Percentiles rank a stretch among this genome's conserved stretches.
Conservation (phyloP, 2,329 filamentous ascomycete species). For the Cladosporium sphaerospermum region DNA sequence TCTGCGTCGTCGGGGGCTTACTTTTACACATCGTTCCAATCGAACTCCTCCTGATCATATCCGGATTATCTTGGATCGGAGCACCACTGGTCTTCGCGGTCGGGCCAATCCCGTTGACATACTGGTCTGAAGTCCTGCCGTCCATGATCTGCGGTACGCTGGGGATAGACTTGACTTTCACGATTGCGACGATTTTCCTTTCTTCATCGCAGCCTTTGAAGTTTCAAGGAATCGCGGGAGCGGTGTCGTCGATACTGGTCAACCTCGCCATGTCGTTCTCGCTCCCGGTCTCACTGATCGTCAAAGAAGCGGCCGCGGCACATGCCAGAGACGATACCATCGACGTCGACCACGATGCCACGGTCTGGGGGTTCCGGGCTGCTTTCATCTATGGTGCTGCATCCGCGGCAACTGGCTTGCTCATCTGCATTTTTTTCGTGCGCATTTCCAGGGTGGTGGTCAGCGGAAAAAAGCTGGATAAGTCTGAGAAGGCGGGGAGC, state of each 20-base stretch:
- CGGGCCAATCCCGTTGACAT: conserved; percentile 25
- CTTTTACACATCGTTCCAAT: conserved; percentile 28
- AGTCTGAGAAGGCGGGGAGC: conserved; percentile 5
- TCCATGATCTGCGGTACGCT: conserved; percentile 33
- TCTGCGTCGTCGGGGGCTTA: conserved; percentile 26
- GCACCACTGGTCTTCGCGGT: conserved; percentile 31
- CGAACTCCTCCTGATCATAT: conserved; percentile 26
- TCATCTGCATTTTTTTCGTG: conserved; percentile 25
- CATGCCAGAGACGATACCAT: background rate
- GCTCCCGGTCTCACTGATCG: conserved; percentile 30
- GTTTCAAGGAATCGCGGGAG: conserved; percentile 31
- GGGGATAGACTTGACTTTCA: conserved; percentile 33
- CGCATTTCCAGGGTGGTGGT: conserved; percentile 22
- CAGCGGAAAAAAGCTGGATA: conserved; percentile 17
- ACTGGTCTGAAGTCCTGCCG: conserved; percentile 32
- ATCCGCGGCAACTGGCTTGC: conserved; percentile 24
- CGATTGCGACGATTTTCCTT: conserved; percentile 29
- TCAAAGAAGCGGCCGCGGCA: conserved; percentile 2
- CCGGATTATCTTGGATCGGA: conserved; percentile 30
- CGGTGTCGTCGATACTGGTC: conserved; percentile 30
- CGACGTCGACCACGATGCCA: background rate
- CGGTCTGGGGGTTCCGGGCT: conserved; percentile 19
- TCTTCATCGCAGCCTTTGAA: conserved; percentile 26
- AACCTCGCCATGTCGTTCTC: conserved; percentile 33
- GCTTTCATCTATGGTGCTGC: conserved; percentile 29